A percentile compares a stretch with the other conserved stretches of the same genome.
phyloP scores from a whole-genome alignment of 2,329 filamentous ascomycete species.

The Allantophomopsis lycopodina region DNA sequence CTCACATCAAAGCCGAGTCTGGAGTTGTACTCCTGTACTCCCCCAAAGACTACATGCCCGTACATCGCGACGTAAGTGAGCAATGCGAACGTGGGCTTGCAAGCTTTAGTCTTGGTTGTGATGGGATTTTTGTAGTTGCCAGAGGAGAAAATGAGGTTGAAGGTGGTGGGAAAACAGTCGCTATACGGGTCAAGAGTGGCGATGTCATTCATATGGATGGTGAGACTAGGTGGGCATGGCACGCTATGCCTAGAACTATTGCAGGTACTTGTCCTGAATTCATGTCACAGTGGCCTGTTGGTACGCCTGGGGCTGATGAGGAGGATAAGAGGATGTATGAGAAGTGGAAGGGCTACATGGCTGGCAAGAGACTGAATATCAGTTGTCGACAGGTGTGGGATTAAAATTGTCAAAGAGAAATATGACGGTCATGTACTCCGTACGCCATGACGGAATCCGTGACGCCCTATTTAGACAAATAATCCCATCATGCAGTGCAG shows the following conservation, averaged over 20 bases:
- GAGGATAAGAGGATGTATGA: slow-evolving; percentile 29
- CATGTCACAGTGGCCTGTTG: slow-evolving; percentile 60
- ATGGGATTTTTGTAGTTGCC: slow-evolving; percentile 76
- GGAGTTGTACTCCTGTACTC: slow-evolving; percentile 91
- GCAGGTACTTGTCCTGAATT: slow-evolving; percentile 64
- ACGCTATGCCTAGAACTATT: slow-evolving; percentile 82
- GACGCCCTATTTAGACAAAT: too few relatives aligned
- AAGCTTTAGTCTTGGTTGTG: slow-evolving; percentile 80
- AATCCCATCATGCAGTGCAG: too few relatives aligned
- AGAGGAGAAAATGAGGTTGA: slow-evolving; percentile 21
- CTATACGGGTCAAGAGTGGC: slow-evolving; percentile 64
- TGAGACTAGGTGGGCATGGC: slow-evolving; percentile 78
- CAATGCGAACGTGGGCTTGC: slow-evolving; percentile 64
- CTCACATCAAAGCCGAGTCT: slow-evolving; percentile 65
- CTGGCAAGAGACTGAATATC: slow-evolving; percentile 72
- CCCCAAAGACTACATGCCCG: slow-evolving; percentile 78
- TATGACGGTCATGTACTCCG: too few relatives aligned
- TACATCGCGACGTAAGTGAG: slow-evolving; percentile 90
- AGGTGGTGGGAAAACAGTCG: slow-evolving; percentile 21
- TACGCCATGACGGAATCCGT: too few relatives aligned
- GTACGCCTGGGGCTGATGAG: neutral
- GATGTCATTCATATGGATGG: slow-evolving; percentile 86
- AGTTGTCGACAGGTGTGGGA: slow-evolving; percentile 81
- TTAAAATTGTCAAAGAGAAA: neutral
- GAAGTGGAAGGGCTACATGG: slow-evolving; percentile 80